Conservation (phyloP, 768 basidiomycete genomes). For the Leccinum aurantiacum region DNA sequence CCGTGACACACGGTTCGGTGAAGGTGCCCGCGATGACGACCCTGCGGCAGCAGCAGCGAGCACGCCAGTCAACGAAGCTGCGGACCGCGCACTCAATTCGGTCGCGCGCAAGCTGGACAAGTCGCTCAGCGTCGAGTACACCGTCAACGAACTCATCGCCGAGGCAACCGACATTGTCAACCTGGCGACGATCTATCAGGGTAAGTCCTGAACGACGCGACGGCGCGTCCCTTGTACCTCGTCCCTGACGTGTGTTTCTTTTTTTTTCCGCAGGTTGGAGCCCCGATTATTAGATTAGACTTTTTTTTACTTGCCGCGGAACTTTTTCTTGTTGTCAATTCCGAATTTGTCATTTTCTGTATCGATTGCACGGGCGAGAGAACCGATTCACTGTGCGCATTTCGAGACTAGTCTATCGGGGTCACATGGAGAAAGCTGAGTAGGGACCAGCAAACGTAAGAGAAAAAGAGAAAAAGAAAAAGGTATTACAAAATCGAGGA, state of each 20-base stretch:
- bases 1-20: too few species aligned
- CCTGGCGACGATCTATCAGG: slow-evolving; percentile 74
- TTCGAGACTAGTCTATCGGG: slow-evolving; percentile 25
- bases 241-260: background rate
- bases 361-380: slow-evolving; percentile 12
- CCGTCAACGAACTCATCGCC: slow-evolving; percentile 89
- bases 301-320: background rate
- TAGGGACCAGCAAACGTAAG: slow-evolving; percentile 14
- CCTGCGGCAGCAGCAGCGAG: slow-evolving; percentile 45
- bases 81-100: slow-evolving; percentile 81
- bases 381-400: slow-evolving; percentile 13
- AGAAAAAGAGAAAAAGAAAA: background rate
- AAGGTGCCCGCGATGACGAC: too few species aligned
- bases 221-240: background rate
- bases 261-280: slow-evolving; percentile 38
- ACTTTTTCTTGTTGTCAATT: background rate
- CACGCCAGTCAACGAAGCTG: slow-evolving; percentile 76
- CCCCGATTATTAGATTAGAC: slow-evolving; percentile 35
- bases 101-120: slow-evolving; percentile 84
- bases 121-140: slow-evolving; percentile 86
- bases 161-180: slow-evolving; percentile 80
- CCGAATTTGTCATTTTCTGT: background rate
- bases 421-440: slow-evolving; percentile 16
- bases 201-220: slow-evolving; percentile 38
- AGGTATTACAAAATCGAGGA: slow-evolving; percentile 34